These are phyloP conservation scores for Ophiorrhiza pumila DNA, from an alignment of 257 asterid species.

Conservation along the genomic window DNA sequence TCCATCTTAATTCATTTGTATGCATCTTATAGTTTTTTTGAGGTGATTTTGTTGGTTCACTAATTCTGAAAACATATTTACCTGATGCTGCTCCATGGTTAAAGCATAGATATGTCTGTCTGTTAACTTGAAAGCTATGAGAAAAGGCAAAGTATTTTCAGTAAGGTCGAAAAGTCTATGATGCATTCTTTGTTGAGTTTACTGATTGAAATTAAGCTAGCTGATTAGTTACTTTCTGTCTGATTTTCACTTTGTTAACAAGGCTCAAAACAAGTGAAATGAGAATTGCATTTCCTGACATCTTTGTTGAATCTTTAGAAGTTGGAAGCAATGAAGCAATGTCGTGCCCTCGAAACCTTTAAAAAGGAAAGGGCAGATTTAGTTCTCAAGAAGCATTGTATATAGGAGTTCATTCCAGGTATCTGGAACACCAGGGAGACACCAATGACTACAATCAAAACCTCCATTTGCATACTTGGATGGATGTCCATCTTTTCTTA, in stretches of 20 bases:
- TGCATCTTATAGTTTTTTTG: not conserved
- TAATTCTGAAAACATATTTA: not conserved
- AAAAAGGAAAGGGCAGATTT: not conserved
- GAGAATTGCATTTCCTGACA: not conserved
- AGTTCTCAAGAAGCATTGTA: constrained; percentile 17
- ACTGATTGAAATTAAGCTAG: no score
- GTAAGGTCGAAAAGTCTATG: not conserved
- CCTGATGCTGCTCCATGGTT: no score
- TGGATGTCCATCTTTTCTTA: constrained; percentile 79
- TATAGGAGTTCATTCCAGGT: constrained; percentile 66
- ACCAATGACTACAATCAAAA: constrained; percentile 77
- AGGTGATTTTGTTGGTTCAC: not conserved
- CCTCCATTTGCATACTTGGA: constrained; percentile 43
- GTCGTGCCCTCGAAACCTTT: not conserved
- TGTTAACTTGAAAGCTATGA: not conserved
- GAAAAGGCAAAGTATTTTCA: not conserved
- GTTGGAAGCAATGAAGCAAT: not conserved
- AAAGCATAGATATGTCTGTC: not conserved
- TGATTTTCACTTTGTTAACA: no score
- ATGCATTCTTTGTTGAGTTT: no score
- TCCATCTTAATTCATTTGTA: not conserved
- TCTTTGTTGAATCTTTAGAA: not conserved
- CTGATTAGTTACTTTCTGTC: no score
- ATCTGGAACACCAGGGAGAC: constrained; percentile 67
- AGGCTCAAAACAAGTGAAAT: no score